Evolutionary conservation across 2,329 filamentous ascomycete genomes (phyloP), one percentile per base, ranked within the genome.

Genomic region (Calonectria pseudoreteaudii): DNA sequence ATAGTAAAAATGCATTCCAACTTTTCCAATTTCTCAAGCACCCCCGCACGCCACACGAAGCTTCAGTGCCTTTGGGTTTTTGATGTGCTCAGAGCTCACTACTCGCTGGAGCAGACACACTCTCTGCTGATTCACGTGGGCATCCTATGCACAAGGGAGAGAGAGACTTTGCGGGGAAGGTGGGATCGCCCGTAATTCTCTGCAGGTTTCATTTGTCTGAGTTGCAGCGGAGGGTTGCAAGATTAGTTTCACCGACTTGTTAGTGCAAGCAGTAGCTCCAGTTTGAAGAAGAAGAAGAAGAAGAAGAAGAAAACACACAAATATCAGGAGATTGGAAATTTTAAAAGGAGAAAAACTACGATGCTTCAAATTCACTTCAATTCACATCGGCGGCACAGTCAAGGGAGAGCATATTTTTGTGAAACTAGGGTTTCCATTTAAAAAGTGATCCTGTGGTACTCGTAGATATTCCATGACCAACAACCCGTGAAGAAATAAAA

Each of bases 391-490:
- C 58, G 41, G 20, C 41, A 30, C 28, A 52, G 44, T 49, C 50
- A 20, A 18, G 50, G 23, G 18, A 56, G 28, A 28, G 30, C 30
- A 53, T 13, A 26, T 30, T 36, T 67, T 67, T 52, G n/a, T 71
- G 41, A 79, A 77, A 68, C 65, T 34, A 70, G 70, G 68, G 71
- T 75, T 79, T 73, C 78, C 66, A 75, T 80, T 68, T 47, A 76
- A 77, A 77, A 47, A 47, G 70, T 80, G 67, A 78, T 80, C 65
- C 75, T 74, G 77, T 78, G 36, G 68, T 70, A 79, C 76, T 80
- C 79, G 80, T 80, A 75, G 74, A 75, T 80, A 76, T 66, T 67
- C 64, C 64, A 56, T 69, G 69, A 73, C 30, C 60, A 62, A 66
- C 60, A 62, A 66, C 67, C 34, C 36, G 73, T 75, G 73, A 74